Evolutionary conservation across 2,329 filamentous ascomycete genomes (phyloP), one percentile per base, ranked within the genome.

Genomic region (Fusarium sp.): DNA sequence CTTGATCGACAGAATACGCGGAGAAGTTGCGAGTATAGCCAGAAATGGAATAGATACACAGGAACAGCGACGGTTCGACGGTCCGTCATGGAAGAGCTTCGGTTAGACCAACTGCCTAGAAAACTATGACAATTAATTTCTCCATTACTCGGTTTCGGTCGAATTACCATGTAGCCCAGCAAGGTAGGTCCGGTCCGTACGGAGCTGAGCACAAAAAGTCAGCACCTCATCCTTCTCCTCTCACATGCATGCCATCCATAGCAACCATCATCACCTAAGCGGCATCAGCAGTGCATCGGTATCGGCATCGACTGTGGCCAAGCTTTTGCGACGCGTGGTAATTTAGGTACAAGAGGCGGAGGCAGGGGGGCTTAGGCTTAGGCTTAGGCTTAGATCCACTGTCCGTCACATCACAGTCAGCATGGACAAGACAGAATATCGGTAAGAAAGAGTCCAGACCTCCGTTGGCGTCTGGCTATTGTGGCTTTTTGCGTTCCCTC

Each of bases 401-500:
- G 48, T 27, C 32, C 13, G 28, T 23, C 59, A 13, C 20, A 50
- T 54, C n/a, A 49, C 54, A 64, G 60, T 51, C 59, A 64, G 61
- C 59, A 54, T 46, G 37, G 34, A 37, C 25, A 47, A 41, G 20
- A 47, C 16, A 47, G 18, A 47, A 27, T 27, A 18, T 25, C 23
- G 12, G 21, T 25, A 30, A 25, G 28, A 5, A 32, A 46, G 40
- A 59, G 58, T 69, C 68, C 60, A 71, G 68, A 71, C 68, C 68
- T 12, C 30, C 20, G 55, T 46, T 60, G 51, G 67, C 67, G 67
- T 56, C 27, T 43, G 67, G 50, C 54, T 27, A 71, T 70, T 71
- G 63, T 66, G 55, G 68, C 68, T 71, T 68, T 61, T 54, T 49
- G 43, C 40, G 45, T 34, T 55, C 54, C 30, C 54, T 68, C 67